These are phyloP conservation scores for Calonectria hongkongensis DNA, from an alignment of 2,329 filamentous ascomycete species.

Conservation along the genomic window DNA sequence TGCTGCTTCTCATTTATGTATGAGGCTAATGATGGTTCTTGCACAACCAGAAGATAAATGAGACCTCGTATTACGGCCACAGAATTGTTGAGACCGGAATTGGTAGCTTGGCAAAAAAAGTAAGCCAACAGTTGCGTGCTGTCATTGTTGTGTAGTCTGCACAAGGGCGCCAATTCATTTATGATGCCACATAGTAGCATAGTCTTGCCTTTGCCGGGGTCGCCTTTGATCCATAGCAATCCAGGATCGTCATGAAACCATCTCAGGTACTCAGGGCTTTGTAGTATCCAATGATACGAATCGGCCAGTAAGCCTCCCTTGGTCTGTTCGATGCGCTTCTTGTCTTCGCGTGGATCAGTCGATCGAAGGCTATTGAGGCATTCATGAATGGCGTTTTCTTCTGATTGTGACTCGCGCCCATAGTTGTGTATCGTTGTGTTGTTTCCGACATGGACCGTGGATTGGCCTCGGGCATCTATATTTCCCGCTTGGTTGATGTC, in stretches of 20 bases:
- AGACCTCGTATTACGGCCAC: conserved; percentile 65
- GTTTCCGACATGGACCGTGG: not conserved
- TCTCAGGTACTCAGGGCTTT: conserved; percentile 47
- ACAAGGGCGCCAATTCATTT: conserved; percentile 52
- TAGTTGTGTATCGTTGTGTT: not conserved
- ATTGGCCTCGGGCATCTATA: too few species aligned
- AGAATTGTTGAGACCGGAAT: conserved; percentile 62
- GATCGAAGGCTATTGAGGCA: not conserved
- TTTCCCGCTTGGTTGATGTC: too few species aligned
- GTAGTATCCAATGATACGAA: conserved; percentile 61
- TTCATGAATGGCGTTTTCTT: not conserved
- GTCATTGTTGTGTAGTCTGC: conserved; percentile 26
- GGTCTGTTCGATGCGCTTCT: conserved; percentile 57
- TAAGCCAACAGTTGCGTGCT: conserved; percentile 50
- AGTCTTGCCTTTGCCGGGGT: conserved; percentile 66
- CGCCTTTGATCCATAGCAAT: conserved; percentile 62
- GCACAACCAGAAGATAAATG: conserved; percentile 61
- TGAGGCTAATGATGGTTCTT: conserved; percentile 59
- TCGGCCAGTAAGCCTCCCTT: conserved; percentile 60
- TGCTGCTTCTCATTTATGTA: conserved; percentile 60
- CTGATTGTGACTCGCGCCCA: too few species aligned
- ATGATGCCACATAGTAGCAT: conserved; percentile 65
- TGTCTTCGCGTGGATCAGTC: conserved; percentile 60
- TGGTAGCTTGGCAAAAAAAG: conserved; percentile 67
- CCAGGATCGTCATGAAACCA: conserved; percentile 34